A percentile compares a stretch with the other conserved stretches of the same genome.
These are phyloP conservation scores for Ophiostoma fasciatum DNA, from an alignment of 2,329 filamentous ascomycete genomes.

Conservation along the genomic window DNA sequence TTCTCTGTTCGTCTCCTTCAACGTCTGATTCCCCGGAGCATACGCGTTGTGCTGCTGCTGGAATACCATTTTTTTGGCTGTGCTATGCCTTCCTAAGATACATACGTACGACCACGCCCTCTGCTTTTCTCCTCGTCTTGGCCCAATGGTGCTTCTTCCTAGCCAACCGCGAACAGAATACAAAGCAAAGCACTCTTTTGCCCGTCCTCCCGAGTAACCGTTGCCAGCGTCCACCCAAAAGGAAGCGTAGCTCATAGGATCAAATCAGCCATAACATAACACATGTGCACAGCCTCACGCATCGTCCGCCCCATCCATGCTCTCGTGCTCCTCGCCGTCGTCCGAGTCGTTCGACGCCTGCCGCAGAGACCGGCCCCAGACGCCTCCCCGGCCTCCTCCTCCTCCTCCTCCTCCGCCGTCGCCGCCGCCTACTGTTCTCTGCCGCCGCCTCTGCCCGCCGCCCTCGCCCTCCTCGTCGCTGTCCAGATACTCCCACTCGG, in stretches of 20 bases:
- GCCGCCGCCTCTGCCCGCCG: background rate
- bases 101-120: too few relatives aligned
- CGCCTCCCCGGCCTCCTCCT: background rate
- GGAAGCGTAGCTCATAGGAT: too few relatives aligned
- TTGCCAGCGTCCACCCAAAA: too few relatives aligned
- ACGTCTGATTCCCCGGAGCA: too few relatives aligned
- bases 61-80: too few relatives aligned
- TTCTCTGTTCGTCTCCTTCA: background rate
- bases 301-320: conserved; percentile 3
- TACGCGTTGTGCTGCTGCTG: too few relatives aligned
- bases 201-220: too few relatives aligned
- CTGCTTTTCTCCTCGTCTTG: too few relatives aligned
- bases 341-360: conserved; percentile 6
- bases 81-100: too few relatives aligned
- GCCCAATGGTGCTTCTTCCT: too few relatives aligned
- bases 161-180: too few relatives aligned
- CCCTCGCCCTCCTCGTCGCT: conserved; percentile 17
- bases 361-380: conserved; percentile 8
- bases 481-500: conserved; percentile 38
- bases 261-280: background rate
- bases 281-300: background rate
- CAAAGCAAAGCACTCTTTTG: too few relatives aligned
- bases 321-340: background rate
- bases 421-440: background rate
- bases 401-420: background rate